Conservation (phyloP, 2,329 filamentous ascomycete species). For the Alternaria arbusti region DNA sequence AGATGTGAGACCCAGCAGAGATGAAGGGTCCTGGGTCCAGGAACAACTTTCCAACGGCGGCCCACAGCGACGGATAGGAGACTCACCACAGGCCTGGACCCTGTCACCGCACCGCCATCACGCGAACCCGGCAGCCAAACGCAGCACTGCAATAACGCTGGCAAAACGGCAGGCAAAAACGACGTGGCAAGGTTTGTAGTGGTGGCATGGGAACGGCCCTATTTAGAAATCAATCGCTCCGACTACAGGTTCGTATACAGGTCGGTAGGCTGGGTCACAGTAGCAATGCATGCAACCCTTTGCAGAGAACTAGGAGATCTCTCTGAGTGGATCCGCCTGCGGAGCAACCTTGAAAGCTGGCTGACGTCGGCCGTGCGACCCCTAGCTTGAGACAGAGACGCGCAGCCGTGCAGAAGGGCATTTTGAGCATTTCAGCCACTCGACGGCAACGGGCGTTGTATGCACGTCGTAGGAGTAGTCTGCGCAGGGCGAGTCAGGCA, state of each 20-base stretch:
- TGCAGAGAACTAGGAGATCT: slow-evolving; percentile 2
- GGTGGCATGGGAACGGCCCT: not conserved
- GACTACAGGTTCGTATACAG: not conserved
- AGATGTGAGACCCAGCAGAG: not conserved
- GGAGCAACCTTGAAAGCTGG: slow-evolving; percentile 3
- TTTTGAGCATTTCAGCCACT: not conserved
- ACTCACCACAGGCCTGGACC: slow-evolving; percentile 1
- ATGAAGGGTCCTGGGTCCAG: slow-evolving; percentile 15
- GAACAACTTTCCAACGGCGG: slow-evolving; percentile 5
- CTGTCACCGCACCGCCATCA: slow-evolving; percentile 6
- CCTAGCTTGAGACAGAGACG: slow-evolving; percentile 9
- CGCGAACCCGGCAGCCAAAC: not conserved
- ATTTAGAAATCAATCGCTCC: not conserved
- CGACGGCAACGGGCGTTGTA: not conserved
- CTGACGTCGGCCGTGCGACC: slow-evolving; percentile 18
- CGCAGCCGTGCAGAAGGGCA: not conserved
- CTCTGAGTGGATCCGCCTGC: slow-evolving; percentile 6
- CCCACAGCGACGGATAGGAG: slow-evolving; percentile 7
- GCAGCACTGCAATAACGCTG: not conserved
- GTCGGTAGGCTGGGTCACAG: slow-evolving; percentile 1
- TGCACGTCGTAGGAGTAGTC: not conserved
- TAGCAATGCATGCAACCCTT: slow-evolving; percentile 7
- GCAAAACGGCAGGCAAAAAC: not conserved
- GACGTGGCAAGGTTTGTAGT: not conserved
- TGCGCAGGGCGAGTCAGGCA: not conserved